Percentiles rank a stretch among this genome's conserved stretches.
Evolutionary conservation across 768 basidiomycete genomes (phyloP).

Genomic region (Rhizopogon vesiculosus): DNA sequence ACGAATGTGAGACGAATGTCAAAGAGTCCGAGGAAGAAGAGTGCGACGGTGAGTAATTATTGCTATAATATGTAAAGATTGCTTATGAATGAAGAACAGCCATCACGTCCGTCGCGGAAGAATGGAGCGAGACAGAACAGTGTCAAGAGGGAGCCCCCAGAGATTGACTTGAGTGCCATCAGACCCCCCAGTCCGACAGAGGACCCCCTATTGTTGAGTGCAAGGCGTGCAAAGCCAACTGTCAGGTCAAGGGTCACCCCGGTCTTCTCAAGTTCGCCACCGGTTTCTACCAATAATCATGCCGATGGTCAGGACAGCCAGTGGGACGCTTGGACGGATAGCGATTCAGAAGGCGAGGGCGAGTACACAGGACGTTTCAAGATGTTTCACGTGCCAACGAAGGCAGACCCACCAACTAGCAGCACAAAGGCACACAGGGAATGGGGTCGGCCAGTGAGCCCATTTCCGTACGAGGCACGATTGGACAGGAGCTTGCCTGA

Average conservation of each 20-base stretch:
- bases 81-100: conserved; percentile 16
- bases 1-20: neutral
- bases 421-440: conserved; percentile 42
- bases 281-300: conserved; percentile 2
- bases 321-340: conserved; percentile 4
- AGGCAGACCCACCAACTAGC: conserved; percentile 61
- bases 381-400: conserved; percentile 52
- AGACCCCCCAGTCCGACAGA: conserved; percentile 74
- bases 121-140: neutral
- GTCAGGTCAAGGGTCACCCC: conserved; percentile 33
- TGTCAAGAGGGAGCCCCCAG: conserved; percentile 64
- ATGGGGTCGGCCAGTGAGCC: conserved; percentile 72
- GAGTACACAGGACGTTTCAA: conserved; percentile 68
- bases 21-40: neutral
- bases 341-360: conserved; percentile 35
- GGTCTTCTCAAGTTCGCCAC: conserved; percentile 29
- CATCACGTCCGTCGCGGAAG: conserved; percentile 13
- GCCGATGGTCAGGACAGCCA: conserved; percentile 16
- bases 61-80: neutral
- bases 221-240: conserved; percentile 25
- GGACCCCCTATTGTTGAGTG: conserved; percentile 65
- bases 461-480: conserved; percentile 44
- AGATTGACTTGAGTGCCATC: conserved; percentile 55
- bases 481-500: conserved; percentile 23
- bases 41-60: neutral